phyloP scores from a whole-genome alignment of 1,284 basidiomycete genomes.

The Trametes hirsuta region DNA sequence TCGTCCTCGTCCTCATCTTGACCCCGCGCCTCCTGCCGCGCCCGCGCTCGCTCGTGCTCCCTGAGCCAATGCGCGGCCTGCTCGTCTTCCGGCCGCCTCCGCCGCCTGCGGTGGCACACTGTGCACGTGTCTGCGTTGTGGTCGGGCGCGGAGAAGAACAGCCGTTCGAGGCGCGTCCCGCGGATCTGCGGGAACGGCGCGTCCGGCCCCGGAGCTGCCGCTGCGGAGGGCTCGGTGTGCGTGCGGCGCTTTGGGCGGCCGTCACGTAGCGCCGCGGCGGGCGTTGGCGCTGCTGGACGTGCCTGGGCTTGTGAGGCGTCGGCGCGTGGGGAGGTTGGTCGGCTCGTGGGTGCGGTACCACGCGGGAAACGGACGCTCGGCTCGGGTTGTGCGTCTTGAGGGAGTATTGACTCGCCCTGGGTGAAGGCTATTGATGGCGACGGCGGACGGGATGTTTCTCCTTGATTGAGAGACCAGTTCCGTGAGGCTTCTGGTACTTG shows the following conservation, averaged over 20 bases:
- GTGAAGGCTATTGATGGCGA: conserved; percentile 18
- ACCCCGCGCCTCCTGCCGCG: conserved; percentile 1
- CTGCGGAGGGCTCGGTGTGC: conserved; percentile 3
- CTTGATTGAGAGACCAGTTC: conserved; percentile 13
- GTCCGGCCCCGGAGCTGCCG: conserved; percentile 6
- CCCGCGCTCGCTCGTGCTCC: conserved; percentile 21
- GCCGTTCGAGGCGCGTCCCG: conserved; percentile 70
- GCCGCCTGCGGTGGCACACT: conserved; percentile 55
- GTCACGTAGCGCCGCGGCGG: conserved; percentile 33
- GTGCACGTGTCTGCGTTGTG: conserved; percentile 72
- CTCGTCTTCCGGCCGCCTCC: conserved; percentile 21
- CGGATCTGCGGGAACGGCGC: conserved; percentile 83
- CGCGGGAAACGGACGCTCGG: conserved; percentile 11
- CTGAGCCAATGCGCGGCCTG: conserved; percentile 31
- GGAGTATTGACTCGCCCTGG: conserved; percentile 1
- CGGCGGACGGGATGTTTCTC: conserved; percentile 4
- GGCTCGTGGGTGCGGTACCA: conserved; percentile 6
- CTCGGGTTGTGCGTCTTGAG: conserved; percentile 10
- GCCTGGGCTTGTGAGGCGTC: conserved; percentile 7
- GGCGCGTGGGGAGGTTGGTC: conserved; percentile 11
- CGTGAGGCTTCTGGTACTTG: conserved; percentile 12
- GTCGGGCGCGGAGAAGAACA: conserved; percentile 80
- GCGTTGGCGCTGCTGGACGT: conserved; percentile 36
- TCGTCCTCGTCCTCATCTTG: conserved; percentile 42
- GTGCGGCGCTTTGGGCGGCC: conserved; percentile 13